Base-by-base conservation (phyloP, 2,329 filamentous ascomycete genomes). In the Cytospora mali region DNA sequence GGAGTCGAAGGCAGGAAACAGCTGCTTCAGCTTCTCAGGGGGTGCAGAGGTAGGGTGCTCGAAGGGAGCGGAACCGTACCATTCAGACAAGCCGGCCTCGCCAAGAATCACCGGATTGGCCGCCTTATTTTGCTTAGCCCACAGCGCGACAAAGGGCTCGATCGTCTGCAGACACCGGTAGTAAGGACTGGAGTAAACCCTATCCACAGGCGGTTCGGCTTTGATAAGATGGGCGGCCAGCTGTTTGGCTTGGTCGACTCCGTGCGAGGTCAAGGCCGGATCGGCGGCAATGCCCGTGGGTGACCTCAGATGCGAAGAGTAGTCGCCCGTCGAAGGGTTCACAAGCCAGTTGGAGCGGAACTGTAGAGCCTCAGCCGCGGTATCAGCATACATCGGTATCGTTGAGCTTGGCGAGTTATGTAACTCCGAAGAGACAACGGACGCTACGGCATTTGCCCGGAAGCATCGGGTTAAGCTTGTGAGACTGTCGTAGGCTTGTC, bases 271-370 rank as follows among this genome's bases (percentile, higher is more conserved):
- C 69, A 99, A 84, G 11, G 92, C 88, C 52, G 93, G 93, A 73
- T 99, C 95, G 28, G 90, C 90, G 4, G 93, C 84, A 67, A 97
- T 93, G 58, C 91, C 91, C 6, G 95, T 98, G 0, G 95, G 94
- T 42, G 91, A 92, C 49, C 83, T 86, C 68, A 95, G 86, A 63
- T 81, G 81, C 27, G 90, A 81, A 59, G 83, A 84, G 79, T 98
- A 98, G 69, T 82, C 83, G 58, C 95, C 94, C 42, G 91, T 94
- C 65, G 83, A 79, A 52, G 88, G 86, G 76, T 98, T 88, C 65
- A 98, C 91, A 50, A 86, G 86, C 92, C 93, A 98, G 74, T 90
- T 93, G 67, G 91, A 89, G 66, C 95, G 92, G 76, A 96, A 97
- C 93, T 96, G 75, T 23, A 61, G 42, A 53, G 31, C 29, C 31